Evolutionary conservation across 257 asterid genomes (phyloP).

Genomic region (Penstemon davidsonii): DNA sequence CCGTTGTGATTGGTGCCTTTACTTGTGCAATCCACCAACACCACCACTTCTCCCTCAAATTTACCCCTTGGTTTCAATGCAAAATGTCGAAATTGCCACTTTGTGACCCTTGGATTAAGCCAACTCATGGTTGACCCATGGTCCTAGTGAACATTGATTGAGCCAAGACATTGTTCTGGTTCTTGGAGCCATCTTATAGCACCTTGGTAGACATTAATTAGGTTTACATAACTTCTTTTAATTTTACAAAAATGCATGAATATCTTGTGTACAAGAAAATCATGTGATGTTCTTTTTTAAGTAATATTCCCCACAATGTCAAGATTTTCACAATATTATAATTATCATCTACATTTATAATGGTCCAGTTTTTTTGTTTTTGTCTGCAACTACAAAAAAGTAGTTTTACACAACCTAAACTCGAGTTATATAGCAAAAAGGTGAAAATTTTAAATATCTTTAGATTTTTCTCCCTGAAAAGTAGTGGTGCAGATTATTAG

Average conservation of each 20-base stretch:
- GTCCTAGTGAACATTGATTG: slow-evolving; percentile 38
- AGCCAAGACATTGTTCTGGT: slow-evolving; percentile 35
- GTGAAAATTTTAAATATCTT: too few relatives aligned
- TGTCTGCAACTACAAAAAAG: neutral
- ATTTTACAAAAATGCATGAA: neutral
- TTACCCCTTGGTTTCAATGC: slow-evolving; percentile 13
- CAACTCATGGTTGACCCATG: slow-evolving; percentile 33
- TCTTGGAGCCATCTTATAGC: slow-evolving; percentile 26
- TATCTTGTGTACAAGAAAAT: neutral
- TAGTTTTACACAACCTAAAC: slow-evolving; percentile 30
- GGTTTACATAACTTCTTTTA: neutral
- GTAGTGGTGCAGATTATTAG: too few relatives aligned
- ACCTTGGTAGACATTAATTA: slow-evolving; percentile 30
- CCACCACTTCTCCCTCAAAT: slow-evolving; percentile 8
- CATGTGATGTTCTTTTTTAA: neutral
- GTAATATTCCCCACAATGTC: neutral
- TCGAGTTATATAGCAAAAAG: too few relatives aligned
- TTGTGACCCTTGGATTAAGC: slow-evolving; percentile 29
- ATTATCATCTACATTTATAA: neutral
- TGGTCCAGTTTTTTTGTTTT: too few relatives aligned
- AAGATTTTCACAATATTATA: neutral
- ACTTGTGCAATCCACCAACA: slow-evolving; percentile 33
- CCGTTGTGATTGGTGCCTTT: slow-evolving; percentile 32
- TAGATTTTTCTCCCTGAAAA: too few relatives aligned
- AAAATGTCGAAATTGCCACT: slow-evolving; percentile 35